Percentiles rank a stretch among this genome's conserved stretches.
These are phyloP conservation scores for Pelargonium nanum DNA, from an alignment of 345 rosid genomes.

Conservation along the genomic window DNA sequence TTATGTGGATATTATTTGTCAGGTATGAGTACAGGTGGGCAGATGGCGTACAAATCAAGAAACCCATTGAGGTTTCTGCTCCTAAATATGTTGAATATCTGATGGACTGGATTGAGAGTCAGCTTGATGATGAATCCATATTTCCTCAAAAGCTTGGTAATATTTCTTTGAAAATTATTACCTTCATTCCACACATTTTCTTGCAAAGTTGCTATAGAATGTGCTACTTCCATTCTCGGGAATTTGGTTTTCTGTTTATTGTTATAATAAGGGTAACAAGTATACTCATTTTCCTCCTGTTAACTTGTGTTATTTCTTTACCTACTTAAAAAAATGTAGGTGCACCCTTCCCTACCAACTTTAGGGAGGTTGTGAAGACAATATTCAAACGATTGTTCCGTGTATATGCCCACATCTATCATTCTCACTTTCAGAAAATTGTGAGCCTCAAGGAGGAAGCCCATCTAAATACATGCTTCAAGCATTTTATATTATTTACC, in stretches of 20 bases:
- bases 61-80: constrained; percentile 69
- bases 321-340: constrained; percentile 21
- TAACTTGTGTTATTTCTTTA: neutral
- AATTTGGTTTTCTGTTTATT: neutral
- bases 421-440: constrained; percentile 63
- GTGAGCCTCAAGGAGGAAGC: constrained; percentile 66
- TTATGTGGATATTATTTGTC: neutral
- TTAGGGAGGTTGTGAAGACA: constrained; percentile 49
- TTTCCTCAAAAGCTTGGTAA: constrained; percentile 57
- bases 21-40: constrained; percentile 78
- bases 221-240: neutral
- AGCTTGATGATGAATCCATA: constrained; percentile 53
- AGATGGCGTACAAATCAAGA: constrained; percentile 59
- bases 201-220: neutral
- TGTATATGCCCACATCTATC: constrained; percentile 65
- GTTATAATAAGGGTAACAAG: neutral
- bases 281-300: neutral
- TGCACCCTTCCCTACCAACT: constrained; percentile 46
- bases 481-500: constrained; percentile 56
- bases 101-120: constrained; percentile 68
- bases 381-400: constrained; percentile 57
- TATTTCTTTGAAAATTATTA: neutral
- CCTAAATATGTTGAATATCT: constrained; percentile 59
- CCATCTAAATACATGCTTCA: constrained; percentile 68
- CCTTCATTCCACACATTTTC: neutral